Evolutionary conservation across 192 early-diverging fungal species (phyloP), one percentile per base, ranked within the genome.

Genomic region (Coemansia sp.): DNA sequence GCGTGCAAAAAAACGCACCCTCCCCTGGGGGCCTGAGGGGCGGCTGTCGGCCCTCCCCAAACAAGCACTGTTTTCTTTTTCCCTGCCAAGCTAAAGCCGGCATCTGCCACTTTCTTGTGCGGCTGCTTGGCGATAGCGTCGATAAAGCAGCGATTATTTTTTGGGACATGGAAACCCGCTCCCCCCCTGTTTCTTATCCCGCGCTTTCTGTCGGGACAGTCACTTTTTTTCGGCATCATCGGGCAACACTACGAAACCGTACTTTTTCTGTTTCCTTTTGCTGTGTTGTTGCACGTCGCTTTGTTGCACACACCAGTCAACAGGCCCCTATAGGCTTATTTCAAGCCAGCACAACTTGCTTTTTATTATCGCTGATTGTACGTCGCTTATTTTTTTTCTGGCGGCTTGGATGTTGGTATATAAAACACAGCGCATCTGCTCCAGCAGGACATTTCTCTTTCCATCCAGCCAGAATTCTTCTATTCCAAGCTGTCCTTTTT

Each of bases 401-500:
- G 45, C 45, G 45, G 45, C 45, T 48, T 48, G 45, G 45, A 48
- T 12, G 45, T 15, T 48, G 45, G 45, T 12, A 54, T 71, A 71
- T 71, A 71, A 71, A 71, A 71, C 53, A 71, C 35, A 54, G 39
- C 11, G 48, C 70, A 61, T 65, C 70, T 65, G 70, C 60, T 61
- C 70, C 63, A 61, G 45, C 45, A 4, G 45, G 45, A 3, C 45
- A 15, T 48, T 48, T 20, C 9, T 34, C 18, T 22, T 56, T 56
- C 54, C 54, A 11, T 28, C 22, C 54, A 56, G 54, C 54, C 22
- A 6, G 22, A 33, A 8, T 56, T 56, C 32, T 34, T 56, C 54
- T 33, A 56, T 33, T 33, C 32, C 54, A 22, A 56, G 22, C 54
- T 8, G 20, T 22, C 54, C 54, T 56, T 56, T 56, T 56, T 34